Evolutionary conservation across 805 yeast genomes (phyloP), one percentile per base, ranked within the genome.

Genomic region (Phaffomyces thermotolerans): DNA sequence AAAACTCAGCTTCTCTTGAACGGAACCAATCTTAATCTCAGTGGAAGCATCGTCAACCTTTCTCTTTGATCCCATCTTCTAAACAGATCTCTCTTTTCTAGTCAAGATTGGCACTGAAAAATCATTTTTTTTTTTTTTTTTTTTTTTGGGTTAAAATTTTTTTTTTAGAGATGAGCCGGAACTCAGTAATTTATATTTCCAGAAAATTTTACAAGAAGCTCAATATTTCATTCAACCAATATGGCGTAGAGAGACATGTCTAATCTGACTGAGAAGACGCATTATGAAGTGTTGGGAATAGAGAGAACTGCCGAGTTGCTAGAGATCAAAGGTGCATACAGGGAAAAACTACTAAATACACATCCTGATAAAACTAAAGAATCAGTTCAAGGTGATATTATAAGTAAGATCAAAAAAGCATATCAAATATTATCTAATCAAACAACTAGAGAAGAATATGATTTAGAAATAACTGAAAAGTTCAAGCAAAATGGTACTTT

Each of bases 351-450:
- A 7, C 66, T 91, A 2, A 56, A 60, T 4, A 60, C 75, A 3
- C 98, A 91, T 60, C 98, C 98, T 1, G 98, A 91, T 59, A 90
- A 89, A 53, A 54, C 59, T 4, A 47, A 50, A 4, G 48, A 50
- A 20, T 36, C 39, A 3, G 37, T 43, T 3, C 36, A 47, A 4
- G 29, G 45, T 17, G 55, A 55, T 31, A 48, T 65, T 6, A 63
- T 79, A 8, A 66, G 75, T 45, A 62, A 63, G 22, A 69, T 89
- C 27, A 74, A 82, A 51, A 63, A 60, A 20, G 96, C 97, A 0
- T 89, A 84, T 53, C 54, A 63, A n/a, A 66, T 71, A 0, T 63
- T 89, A 8, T 59, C 69, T 0, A 72, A 78, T 50, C 56, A 65
- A 0, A 52, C 42, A 4, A 34, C 47, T 3, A 66, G 84, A 33